Evolutionary conservation across 1,139 yeast species (phyloP).

Genomic region (Blastobotrys buckinghamii): DNA sequence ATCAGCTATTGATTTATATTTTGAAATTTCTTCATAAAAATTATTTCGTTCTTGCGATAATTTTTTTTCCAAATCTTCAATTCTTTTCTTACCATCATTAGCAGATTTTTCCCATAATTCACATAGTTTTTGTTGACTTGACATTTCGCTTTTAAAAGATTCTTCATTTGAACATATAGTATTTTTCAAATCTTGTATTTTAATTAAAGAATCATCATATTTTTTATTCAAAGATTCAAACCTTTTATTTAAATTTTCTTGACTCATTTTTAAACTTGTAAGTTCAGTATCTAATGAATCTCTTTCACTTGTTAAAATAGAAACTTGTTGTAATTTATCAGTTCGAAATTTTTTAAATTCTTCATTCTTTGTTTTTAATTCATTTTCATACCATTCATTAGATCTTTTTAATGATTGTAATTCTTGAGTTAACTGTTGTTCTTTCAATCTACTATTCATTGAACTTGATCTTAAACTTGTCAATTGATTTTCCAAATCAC

Average conservation of each 20-base stretch:
- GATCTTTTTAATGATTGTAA: slow-evolving; percentile 34
- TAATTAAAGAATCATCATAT: slow-evolving; percentile 37
- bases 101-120: slow-evolving; percentile 52
- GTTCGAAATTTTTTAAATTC: slow-evolving; percentile 37
- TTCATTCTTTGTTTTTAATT: slow-evolving; percentile 32
- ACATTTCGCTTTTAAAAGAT: slow-evolving; percentile 55
- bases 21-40: slow-evolving; percentile 28
- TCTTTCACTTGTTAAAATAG: slow-evolving; percentile 34
- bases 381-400: slow-evolving; percentile 37
- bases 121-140: slow-evolving; percentile 56
- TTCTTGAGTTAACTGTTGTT: slow-evolving; percentile 38
- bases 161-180: slow-evolving; percentile 44
- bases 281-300: slow-evolving; percentile 34
- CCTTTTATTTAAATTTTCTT: slow-evolving; percentile 28
- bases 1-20: slow-evolving; percentile 30
- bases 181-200: slow-evolving; percentile 45
- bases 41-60: slow-evolving; percentile 37
- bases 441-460: slow-evolving; percentile 34
- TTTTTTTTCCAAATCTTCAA: slow-evolving; percentile 41
- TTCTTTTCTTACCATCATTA: slow-evolving; percentile 24
- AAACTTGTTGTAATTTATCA: slow-evolving; percentile 30
- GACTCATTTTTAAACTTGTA: slow-evolving; percentile 30
- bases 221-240: slow-evolving; percentile 35
- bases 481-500: slow-evolving; percentile 37
- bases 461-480: slow-evolving; percentile 34